Conservation (phyloP, 2,329 filamentous ascomycete genomes). For the Anthostomella pinea region DNA sequence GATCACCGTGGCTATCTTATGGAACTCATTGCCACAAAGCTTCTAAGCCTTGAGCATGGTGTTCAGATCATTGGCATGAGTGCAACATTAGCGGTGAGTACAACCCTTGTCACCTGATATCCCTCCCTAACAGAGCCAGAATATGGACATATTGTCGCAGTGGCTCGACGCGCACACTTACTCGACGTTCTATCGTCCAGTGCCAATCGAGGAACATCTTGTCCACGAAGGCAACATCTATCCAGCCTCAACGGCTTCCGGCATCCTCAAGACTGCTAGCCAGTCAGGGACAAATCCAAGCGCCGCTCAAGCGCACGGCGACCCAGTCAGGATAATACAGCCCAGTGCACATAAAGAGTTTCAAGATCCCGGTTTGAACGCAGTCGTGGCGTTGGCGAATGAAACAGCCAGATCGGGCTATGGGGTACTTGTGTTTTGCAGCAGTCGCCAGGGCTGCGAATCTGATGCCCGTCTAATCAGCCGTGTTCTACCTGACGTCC, state of each 20-base stretch:
- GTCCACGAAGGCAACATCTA: constrained; percentile 70
- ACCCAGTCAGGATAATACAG: constrained; percentile 48
- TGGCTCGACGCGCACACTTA: constrained; percentile 73
- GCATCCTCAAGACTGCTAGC: constrained; percentile 55
- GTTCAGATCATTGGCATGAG: constrained; percentile 79
- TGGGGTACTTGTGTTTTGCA: constrained; percentile 71
- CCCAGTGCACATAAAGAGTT: constrained; percentile 60
- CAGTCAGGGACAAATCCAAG: constrained; percentile 41
- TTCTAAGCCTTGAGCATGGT: constrained; percentile 63
- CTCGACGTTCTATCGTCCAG: constrained; percentile 67
- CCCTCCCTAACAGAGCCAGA: constrained; percentile 42
- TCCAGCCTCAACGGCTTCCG: constrained; percentile 55
- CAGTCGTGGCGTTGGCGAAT: constrained; percentile 66
- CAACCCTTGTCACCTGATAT: background rate
- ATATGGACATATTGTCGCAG: constrained; percentile 63
- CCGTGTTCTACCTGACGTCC: constrained; percentile 56
- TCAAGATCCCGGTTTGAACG: constrained; percentile 62
- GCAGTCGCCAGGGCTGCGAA: constrained; percentile 66
- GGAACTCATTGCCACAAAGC: constrained; percentile 70
- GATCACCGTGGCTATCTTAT: constrained; percentile 72
- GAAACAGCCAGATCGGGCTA: constrained; percentile 68
- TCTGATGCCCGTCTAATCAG: constrained; percentile 66
- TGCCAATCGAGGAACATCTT: constrained; percentile 73
- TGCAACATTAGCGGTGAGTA: constrained; percentile 66
- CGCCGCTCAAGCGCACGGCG: constrained; percentile 35